phyloP scores from a whole-genome alignment of 495 filamentous ascomycete species.

The Trichoderma erinaceum region DNA sequence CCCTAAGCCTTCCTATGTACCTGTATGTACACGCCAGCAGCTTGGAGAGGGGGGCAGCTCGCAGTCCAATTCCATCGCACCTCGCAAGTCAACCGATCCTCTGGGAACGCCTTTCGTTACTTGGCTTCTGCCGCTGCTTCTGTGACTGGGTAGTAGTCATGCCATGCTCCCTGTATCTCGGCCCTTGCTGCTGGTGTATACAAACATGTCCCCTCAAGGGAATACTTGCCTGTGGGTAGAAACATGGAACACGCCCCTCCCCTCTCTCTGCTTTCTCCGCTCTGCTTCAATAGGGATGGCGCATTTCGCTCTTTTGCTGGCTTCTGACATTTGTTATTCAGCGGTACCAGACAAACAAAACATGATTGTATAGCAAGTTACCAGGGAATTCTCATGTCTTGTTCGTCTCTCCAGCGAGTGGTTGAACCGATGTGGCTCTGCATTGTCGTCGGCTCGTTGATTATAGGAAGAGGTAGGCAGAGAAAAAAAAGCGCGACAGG shows the following conservation, averaged over 20 bases:
- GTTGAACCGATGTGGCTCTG: not conserved
- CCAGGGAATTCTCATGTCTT: not conserved
- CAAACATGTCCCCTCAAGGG: not conserved
- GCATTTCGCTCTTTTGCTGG: not conserved
- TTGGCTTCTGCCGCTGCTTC: constrained; percentile 6
- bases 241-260: not conserved
- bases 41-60: not conserved
- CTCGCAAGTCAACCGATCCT: constrained; percentile 12
- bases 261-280: not conserved
- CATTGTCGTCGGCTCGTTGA: not conserved
- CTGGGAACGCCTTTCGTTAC: constrained; percentile 3
- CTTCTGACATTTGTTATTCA: not conserved
- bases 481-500: not conserved
- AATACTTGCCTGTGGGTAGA: not conserved
- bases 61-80: constrained; percentile 1
- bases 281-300: constrained; percentile 1
- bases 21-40: not conserved
- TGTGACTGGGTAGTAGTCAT: not conserved
- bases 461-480: not conserved
- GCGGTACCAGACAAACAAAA: not conserved
- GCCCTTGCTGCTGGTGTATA: not conserved
- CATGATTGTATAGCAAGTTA: not conserved
- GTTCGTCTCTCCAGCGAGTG: not conserved
- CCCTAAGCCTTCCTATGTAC: not conserved
- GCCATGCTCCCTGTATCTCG: not conserved